phyloP scores from a whole-genome alignment of 305 asterid genomes.

The Fraxinus velutina region DNA sequence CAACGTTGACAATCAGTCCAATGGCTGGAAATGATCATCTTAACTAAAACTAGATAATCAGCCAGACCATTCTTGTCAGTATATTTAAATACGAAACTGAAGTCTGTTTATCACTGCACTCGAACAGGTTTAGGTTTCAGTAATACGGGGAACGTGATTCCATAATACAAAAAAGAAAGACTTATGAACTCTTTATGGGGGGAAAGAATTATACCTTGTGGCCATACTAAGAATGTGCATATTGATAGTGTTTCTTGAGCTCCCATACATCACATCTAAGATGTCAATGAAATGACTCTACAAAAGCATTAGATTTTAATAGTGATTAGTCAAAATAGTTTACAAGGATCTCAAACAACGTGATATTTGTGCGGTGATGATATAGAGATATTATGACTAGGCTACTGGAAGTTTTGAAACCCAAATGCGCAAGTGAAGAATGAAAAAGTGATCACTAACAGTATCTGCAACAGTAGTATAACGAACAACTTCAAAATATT shows the following conservation, averaged over 20 bases:
- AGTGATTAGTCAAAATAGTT: constrained; percentile 22
- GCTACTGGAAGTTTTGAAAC: not conserved
- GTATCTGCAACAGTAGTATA: not conserved
- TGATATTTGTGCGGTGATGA: not conserved
- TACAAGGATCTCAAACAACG: constrained; percentile 19
- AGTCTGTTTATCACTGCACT: constrained; percentile 12
- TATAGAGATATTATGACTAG: not conserved
- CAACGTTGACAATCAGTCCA: not conserved
- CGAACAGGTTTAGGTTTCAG: constrained; percentile 21
- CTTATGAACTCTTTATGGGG: not conserved
- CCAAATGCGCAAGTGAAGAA: not conserved
- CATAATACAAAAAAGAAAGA: constrained; percentile 1
- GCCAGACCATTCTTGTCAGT: constrained; percentile 11
- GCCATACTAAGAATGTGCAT: constrained; percentile 63
- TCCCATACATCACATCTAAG: constrained; percentile 70
- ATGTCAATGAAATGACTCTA: constrained; percentile 78
- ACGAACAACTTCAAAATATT: constrained; percentile 10
- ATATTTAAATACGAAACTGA: not conserved
- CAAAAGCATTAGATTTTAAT: constrained; percentile 36
- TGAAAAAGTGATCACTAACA: constrained; percentile 1
- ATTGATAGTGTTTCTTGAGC: constrained; percentile 59
- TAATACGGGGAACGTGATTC: constrained; percentile 8
- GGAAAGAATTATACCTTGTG: constrained; percentile 43
- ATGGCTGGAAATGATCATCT: not conserved
- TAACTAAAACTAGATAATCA: constrained; percentile 7